These are phyloP conservation scores for Nissolia schottii DNA, from an alignment of 306 rosid species.

Conservation along the genomic window DNA sequence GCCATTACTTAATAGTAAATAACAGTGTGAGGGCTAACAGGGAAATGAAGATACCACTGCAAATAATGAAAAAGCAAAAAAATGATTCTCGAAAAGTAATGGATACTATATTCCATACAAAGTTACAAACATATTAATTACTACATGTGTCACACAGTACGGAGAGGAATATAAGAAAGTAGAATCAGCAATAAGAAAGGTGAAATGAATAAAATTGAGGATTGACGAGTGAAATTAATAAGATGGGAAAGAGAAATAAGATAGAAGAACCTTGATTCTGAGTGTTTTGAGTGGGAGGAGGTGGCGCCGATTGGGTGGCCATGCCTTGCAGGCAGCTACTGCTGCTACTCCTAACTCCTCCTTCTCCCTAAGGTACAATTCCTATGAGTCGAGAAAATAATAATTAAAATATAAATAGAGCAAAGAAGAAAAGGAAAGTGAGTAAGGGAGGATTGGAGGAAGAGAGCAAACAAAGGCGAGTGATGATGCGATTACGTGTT, in stretches of 20 bases:
- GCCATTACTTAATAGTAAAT: constrained; percentile 1
- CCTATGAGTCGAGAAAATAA: background rate
- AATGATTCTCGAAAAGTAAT: background rate
- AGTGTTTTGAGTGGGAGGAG: background rate
- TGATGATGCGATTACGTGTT: background rate
- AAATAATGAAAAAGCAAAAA: background rate
- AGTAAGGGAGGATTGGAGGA: background rate
- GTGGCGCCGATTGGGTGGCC: background rate
- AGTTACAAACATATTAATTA: background rate
- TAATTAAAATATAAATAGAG: background rate
- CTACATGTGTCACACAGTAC: background rate
- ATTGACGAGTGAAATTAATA: background rate
- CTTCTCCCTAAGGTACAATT: background rate
- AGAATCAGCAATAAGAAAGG: background rate
- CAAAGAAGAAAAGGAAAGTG: background rate
- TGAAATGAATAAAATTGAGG: background rate
- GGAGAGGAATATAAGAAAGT: background rate
- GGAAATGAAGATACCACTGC: background rate
- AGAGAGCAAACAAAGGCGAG: background rate
- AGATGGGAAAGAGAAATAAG: background rate
- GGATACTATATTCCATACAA: background rate
- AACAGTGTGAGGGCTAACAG: background rate
- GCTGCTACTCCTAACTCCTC: background rate
- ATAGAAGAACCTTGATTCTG: background rate
- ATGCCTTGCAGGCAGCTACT: background rate